Evolutionary conservation across 805 yeast genomes (phyloP).

Genomic region (Lachancea cidri): DNA sequence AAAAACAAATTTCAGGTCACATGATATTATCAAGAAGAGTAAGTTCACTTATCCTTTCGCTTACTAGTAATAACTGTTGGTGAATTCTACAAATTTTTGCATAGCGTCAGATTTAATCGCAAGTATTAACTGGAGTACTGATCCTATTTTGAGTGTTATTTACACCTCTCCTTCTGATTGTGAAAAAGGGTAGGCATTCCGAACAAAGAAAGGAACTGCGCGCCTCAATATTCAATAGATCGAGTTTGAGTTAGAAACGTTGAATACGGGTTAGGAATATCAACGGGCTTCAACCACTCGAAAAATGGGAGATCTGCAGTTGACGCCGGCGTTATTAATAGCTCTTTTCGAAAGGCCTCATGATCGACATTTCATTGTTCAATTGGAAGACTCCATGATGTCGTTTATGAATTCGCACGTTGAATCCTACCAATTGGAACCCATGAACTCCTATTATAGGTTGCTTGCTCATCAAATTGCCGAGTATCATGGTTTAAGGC

Average conservation of each 20-base stretch:
- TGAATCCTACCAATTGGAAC: constrained; percentile 40
- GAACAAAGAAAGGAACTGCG: neutral
- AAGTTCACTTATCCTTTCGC: neutral
- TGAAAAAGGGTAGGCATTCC: neutral
- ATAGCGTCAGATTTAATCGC: neutral
- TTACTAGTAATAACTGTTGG: no score
- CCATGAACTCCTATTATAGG: constrained; percentile 66
- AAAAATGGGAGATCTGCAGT: constrained; percentile 9
- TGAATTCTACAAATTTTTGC: neutral
- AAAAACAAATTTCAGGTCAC: neutral
- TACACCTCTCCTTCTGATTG: neutral
- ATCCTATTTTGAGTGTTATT: neutral
- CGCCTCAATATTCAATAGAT: neutral
- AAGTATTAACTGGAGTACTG: neutral
- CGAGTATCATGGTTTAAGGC: constrained; percentile 58
- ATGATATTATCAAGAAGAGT: neutral
- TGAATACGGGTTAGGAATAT: neutral
- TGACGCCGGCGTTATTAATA: constrained; percentile 32
- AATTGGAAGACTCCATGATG: constrained; percentile 44
- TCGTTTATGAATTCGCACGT: constrained; percentile 41
- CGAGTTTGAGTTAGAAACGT: neutral
- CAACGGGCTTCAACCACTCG: neutral
- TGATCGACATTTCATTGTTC: constrained; percentile 46
- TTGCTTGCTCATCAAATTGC: constrained; percentile 66
- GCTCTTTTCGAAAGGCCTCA: constrained; percentile 40